These are phyloP conservation scores for Karstenula rhodostoma DNA, from an alignment of 2,329 filamentous ascomycete genomes.

Conservation along the genomic window DNA sequence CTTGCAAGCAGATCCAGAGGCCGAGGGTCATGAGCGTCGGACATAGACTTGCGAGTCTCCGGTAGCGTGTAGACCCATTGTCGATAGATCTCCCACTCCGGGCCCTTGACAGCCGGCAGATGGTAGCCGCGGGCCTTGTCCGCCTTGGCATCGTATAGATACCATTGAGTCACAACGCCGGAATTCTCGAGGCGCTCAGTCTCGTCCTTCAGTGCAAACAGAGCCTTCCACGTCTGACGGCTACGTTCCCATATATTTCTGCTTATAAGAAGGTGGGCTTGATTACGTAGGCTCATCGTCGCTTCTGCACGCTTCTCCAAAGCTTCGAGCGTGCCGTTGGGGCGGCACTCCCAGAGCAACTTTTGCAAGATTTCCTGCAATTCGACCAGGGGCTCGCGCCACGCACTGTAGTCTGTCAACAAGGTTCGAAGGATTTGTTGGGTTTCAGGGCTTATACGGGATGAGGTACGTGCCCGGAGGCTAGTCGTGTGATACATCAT, in stretches of 20 bases:
- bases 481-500: not conserved
- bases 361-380: not conserved
- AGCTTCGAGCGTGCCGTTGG: constrained; percentile 2
- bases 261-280: too few species aligned
- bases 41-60: not conserved
- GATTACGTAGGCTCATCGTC: not conserved
- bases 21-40: not conserved
- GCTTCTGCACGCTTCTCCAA: not conserved
- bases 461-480: not conserved
- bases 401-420: not conserved
- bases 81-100: not conserved
- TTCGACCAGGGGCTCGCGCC: not conserved
- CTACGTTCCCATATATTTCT: too few species aligned
- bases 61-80: not conserved
- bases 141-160: not conserved
- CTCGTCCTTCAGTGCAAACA: not conserved
- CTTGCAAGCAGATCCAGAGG: not conserved
- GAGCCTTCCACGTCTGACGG: not conserved
- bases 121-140: not conserved
- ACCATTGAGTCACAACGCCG: not conserved
- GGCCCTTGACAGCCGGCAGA: not conserved
- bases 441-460: not conserved
- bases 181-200: not conserved
- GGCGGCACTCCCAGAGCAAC: not conserved
- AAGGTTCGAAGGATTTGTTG: not conserved